phyloP scores from a whole-genome alignment of 345 rosid species.

The Tarenaya hassleriana region DNA sequence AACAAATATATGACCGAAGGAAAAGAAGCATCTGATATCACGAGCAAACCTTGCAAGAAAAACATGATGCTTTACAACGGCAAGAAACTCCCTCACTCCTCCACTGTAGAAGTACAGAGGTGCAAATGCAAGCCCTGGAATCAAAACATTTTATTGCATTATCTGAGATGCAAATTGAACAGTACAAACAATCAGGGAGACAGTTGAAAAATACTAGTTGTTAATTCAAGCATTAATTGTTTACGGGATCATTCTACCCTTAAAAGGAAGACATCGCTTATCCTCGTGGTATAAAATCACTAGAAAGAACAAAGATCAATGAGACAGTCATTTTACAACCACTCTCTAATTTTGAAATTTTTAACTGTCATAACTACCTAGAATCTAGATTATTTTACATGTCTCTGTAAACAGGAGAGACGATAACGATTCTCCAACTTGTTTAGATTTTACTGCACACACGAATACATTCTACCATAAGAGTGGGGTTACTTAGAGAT shows the following conservation, averaged over 20 bases:
- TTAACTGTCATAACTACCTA: no score
- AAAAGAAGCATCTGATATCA: neutral
- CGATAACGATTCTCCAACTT: no score
- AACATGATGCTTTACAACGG: slow-evolving; percentile 74
- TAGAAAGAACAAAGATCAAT: neutral
- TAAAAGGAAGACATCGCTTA: neutral
- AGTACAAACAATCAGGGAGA: no score
- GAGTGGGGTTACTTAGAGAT: neutral
- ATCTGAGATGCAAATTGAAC: no score
- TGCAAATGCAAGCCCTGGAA: slow-evolving; percentile 84
- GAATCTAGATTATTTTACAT: no score
- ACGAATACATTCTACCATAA: no score
- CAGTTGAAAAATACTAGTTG: no score
- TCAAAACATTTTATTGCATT: no score
- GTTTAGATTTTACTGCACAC: no score
- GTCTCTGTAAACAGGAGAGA: no score
- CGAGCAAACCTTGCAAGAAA: slow-evolving; percentile 68
- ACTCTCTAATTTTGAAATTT: neutral
- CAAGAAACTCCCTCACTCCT: slow-evolving; percentile 85
- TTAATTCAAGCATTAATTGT: slow-evolving; percentile 3
- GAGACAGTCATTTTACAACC: neutral
- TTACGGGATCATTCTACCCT: neutral
- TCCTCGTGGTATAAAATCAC: slow-evolving; percentile 9
- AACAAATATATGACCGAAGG: slow-evolving; percentile 9
- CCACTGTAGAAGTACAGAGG: slow-evolving; percentile 93